phyloP scores from a whole-genome alignment of 176 grass and related monocot genomes.

The Canna indica region DNA sequence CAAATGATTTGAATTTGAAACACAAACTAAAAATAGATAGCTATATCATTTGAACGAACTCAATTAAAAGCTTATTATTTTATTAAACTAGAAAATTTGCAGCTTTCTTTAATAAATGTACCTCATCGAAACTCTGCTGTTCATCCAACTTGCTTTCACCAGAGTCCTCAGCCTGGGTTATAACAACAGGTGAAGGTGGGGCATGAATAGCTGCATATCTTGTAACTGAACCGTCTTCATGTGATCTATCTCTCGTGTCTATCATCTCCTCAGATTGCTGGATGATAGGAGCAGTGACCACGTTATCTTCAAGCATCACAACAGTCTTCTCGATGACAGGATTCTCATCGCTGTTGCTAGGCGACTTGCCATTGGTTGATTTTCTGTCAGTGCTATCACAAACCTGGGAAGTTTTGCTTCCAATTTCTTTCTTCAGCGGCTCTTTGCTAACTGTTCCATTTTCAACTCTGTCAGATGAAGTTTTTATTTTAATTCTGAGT shows the following conservation, averaged over 20 bases:
- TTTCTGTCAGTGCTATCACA: conserved; percentile 23
- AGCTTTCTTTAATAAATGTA: conserved; percentile 29
- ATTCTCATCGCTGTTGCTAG: conserved; percentile 33
- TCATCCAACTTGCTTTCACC: conserved; percentile 19
- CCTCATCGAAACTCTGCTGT: conserved; percentile 34
- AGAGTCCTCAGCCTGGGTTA: conserved; percentile 21
- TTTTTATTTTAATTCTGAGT: conserved; percentile 34
- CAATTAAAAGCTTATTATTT: neutral
- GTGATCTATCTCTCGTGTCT: conserved; percentile 21
- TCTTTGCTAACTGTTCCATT: conserved; percentile 24
- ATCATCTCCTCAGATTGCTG: conserved; percentile 15
- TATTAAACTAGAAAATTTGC: conserved; percentile 4
- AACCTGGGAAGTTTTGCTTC: conserved; percentile 22
- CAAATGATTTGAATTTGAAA: neutral
- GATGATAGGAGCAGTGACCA: conserved; percentile 25
- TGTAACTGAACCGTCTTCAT: conserved; percentile 16
- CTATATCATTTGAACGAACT: neutral
- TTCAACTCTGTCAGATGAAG: conserved; percentile 15
- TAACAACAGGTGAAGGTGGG: conserved; percentile 49
- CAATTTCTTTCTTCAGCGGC: conserved; percentile 18
- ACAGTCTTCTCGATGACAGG: conserved; percentile 55
- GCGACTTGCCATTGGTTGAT: conserved; percentile 21
- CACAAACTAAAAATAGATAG: neutral
- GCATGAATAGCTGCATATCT: conserved; percentile 37
- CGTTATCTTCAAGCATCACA: conserved; percentile 52